Evolutionary conservation across 306 rosid genomes (phyloP).

Genomic region (Cicer bijugum): DNA sequence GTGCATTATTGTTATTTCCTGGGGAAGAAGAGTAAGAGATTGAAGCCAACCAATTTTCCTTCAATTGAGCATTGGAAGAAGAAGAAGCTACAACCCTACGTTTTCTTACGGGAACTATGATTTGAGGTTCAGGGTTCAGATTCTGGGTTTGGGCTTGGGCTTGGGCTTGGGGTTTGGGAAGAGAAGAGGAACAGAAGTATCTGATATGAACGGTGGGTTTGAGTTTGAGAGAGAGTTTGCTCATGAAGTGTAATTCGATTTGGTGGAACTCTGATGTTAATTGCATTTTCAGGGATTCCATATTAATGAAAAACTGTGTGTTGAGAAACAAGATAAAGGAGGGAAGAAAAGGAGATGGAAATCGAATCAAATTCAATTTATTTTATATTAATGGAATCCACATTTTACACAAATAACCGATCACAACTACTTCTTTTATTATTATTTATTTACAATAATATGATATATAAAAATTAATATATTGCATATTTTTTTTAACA

Average conservation of each 20-base stretch:
- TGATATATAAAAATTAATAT: no score
- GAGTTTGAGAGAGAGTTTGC: constrained; percentile 50
- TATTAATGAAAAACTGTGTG: background rate
- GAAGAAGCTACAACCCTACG: constrained; percentile 45
- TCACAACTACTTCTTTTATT: no score
- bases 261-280: constrained; percentile 40
- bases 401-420: no score
- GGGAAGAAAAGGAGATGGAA: constrained; percentile 7
- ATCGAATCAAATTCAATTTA: constrained; percentile 21
- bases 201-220: constrained; percentile 41
- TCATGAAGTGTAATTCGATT: constrained; percentile 45
- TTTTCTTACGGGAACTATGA: constrained; percentile 39
- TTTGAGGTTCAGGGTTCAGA: constrained; percentile 29
- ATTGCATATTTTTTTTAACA: no score
- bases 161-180: background rate
- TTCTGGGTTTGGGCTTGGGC: background rate
- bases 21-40: constrained; percentile 65
- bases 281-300: constrained; percentile 47
- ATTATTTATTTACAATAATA: no score
- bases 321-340: background rate
- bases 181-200: constrained; percentile 46
- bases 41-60: constrained; percentile 84
- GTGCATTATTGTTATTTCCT: background rate
- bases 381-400: no score
- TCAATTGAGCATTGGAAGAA: constrained; percentile 59